Conservation (phyloP, 164 flowering plant species). For the Annona squamosa region DNA sequence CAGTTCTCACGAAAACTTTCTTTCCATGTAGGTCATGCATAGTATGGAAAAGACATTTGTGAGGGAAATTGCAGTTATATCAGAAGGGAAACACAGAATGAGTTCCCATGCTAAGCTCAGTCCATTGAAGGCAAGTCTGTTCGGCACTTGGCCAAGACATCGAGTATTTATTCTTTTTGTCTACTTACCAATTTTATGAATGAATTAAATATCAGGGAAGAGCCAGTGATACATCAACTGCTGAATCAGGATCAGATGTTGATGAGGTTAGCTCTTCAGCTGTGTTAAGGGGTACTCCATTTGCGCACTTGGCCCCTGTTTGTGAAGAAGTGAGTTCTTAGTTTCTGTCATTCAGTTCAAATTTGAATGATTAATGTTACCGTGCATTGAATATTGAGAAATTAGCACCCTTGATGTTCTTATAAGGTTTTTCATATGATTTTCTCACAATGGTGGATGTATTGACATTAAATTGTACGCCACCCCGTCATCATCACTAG, state of each 20-base stretch:
- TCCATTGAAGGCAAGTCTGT: conserved; percentile 40
- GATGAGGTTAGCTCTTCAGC: conserved; percentile 52
- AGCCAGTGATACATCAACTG: conserved; percentile 41
- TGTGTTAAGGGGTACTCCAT: conserved; percentile 27
- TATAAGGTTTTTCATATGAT: neutral
- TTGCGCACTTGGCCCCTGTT: conserved; percentile 44
- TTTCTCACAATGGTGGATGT: neutral
- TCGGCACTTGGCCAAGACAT: neutral
- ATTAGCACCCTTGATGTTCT: neutral
- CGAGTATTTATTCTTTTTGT: neutral
- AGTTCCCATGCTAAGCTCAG: conserved; percentile 34
- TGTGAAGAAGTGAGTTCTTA: conserved; percentile 58
- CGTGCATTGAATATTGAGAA: neutral
- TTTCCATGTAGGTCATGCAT: conserved; percentile 49
- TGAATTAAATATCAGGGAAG: conserved; percentile 40
- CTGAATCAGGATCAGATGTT: conserved; percentile 55
- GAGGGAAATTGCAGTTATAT: conserved; percentile 38
- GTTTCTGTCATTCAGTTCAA: neutral
- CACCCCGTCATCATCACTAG: no score
- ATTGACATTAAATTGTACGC: no score
- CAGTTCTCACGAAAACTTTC: neutral
- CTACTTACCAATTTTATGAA: neutral
- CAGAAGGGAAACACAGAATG: conserved; percentile 33
- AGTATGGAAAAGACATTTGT: conserved; percentile 43
- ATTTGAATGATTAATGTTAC: neutral